Percentiles rank a stretch among this genome's conserved stretches.
phyloP scores from a whole-genome alignment of 139 green algal genomes.

The Micromonas pusilla region DNA sequence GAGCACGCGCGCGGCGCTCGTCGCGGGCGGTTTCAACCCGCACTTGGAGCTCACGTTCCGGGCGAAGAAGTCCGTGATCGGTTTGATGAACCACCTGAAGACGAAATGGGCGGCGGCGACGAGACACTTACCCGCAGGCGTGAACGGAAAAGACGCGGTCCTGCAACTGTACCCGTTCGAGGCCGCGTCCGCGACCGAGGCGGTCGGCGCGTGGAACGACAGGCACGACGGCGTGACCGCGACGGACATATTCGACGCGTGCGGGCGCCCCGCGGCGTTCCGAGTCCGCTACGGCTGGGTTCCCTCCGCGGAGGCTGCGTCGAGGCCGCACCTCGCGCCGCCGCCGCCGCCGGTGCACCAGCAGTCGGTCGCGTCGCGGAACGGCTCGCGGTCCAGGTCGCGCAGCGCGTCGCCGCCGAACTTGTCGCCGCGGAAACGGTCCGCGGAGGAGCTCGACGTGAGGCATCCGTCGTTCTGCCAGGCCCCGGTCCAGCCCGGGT shows the following conservation, averaged over 20 bases:
- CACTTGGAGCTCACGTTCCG: conserved; percentile 10
- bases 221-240: neutral
- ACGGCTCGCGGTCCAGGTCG: neutral
- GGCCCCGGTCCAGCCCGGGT: neutral
- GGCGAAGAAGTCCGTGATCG: neutral
- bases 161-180: conserved; percentile 16
- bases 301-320: neutral
- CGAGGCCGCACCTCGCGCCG: neutral
- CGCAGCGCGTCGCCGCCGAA: neutral
- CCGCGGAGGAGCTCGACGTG: neutral
- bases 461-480: neutral
- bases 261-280: neutral
- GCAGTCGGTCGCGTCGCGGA: neutral
- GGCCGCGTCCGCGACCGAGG: neutral
- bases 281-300: conserved; percentile 11
- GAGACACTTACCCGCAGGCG: neutral
- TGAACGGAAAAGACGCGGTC: neutral
- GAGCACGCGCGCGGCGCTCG: neutral
- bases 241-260: neutral
- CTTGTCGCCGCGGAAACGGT: neutral
- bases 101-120: conserved; percentile 2
- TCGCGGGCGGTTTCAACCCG: neutral
- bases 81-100: neutral
- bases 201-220: neutral
- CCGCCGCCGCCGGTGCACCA: neutral